phyloP scores from a whole-genome alignment of 441 rosid genomes.

The Populus hybrid region DNA sequence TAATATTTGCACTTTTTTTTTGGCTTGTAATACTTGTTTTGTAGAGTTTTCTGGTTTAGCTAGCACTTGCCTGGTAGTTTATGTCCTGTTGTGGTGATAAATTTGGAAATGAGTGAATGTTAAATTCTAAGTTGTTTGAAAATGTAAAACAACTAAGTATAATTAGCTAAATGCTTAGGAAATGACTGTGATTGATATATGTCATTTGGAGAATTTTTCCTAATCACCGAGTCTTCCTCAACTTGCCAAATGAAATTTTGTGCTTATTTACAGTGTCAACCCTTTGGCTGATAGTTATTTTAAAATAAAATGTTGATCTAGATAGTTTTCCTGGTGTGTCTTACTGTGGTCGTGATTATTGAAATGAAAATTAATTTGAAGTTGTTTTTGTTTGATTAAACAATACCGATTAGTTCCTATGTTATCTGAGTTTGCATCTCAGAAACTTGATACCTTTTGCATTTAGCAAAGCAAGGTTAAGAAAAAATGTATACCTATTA shows the following conservation, averaged over 20 bases:
- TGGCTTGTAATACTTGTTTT: not conserved
- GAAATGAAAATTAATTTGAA: no score
- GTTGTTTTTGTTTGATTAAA: not conserved
- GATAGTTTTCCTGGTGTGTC: not conserved
- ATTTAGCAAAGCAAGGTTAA: not conserved
- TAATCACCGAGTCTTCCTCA: not conserved
- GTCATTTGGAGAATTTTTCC: not conserved
- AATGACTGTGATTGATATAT: not conserved
- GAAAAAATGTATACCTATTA: not conserved
- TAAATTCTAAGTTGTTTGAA: not conserved
- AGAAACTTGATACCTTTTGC: not conserved
- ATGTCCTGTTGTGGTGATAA: not conserved
- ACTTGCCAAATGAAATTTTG: not conserved
- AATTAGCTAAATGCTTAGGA: not conserved
- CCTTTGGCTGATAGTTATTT: not conserved
- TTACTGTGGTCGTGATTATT: no score
- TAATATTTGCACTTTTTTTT: not conserved
- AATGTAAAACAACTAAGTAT: not conserved
- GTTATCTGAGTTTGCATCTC: not conserved
- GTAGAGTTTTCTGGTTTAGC: not conserved
- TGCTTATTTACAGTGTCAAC: not conserved
- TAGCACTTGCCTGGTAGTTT: not conserved
- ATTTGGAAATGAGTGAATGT: not conserved
- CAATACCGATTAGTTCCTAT: not conserved
- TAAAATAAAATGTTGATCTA: not conserved